phyloP scores from a whole-genome alignment of 1,139 yeast species.

The Protomyces gravidus region DNA sequence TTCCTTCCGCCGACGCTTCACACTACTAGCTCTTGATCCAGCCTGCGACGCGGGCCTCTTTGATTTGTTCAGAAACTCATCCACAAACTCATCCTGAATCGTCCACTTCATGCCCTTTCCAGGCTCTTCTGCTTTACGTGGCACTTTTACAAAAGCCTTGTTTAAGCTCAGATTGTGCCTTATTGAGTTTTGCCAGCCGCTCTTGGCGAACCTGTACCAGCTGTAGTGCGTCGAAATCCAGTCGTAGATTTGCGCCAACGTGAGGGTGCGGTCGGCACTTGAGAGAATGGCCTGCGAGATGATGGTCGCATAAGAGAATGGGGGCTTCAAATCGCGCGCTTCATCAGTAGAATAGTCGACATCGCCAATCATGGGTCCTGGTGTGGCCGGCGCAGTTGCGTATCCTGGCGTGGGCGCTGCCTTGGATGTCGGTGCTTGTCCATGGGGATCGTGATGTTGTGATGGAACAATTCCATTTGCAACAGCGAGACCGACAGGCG shows the following conservation, averaged over 20 bases:
- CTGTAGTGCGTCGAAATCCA: constrained; percentile 88
- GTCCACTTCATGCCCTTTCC: constrained; percentile 99
- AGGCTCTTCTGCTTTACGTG: constrained; percentile 91
- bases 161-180: constrained; percentile 76
- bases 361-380: constrained; percentile 5
- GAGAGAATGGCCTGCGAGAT: constrained; percentile 94
- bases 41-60: constrained; percentile 3
- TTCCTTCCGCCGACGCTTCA: background rate
- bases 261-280: constrained; percentile 79
- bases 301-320: constrained; percentile 96
- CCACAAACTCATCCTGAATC: constrained; percentile 75
- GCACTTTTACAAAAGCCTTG: constrained; percentile 90
- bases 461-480: background rate
- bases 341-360: constrained; percentile 42
- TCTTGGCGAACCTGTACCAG: constrained; percentile 81
- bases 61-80: constrained; percentile 53
- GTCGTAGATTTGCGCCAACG: constrained; percentile 82
- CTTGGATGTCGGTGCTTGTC: too few species aligned
- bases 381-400: background rate
- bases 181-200: constrained; percentile 93
- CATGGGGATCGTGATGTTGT: background rate
- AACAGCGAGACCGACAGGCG: background rate
- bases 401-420: background rate
- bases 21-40: background rate
- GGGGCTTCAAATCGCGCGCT: constrained; percentile 90